Percentiles rank a stretch among this genome's conserved stretches.
Evolutionary conservation across 2,329 filamentous ascomycete species (phyloP).

Genomic region (Venturia nashicola): DNA sequence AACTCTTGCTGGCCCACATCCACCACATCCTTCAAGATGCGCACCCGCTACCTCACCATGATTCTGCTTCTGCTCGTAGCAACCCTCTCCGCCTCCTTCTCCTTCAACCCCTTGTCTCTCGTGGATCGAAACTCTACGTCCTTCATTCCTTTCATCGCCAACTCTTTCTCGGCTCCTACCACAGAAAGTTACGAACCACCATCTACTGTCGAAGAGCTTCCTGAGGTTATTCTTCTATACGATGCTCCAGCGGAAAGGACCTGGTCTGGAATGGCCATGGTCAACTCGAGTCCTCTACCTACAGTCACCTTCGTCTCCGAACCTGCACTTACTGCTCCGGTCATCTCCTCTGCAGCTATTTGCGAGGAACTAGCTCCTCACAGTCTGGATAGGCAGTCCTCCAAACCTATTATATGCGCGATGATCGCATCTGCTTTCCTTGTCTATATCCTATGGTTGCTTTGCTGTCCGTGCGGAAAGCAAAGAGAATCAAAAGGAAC

Average conservation of each 20-base stretch:
- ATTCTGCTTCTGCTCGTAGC: neutral
- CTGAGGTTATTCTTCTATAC: neutral
- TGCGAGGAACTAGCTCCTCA: neutral
- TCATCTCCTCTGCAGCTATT: neutral
- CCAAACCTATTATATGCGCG: neutral
- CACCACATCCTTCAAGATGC: neutral
- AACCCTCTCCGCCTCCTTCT: neutral
- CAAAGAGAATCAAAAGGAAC: neutral
- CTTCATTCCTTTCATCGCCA: neutral
- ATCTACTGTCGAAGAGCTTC: neutral
- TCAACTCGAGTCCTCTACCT: neutral
- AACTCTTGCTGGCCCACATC: neutral
- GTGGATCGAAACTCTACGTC: neutral
- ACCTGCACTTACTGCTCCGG: neutral
- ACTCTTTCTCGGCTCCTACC: neutral
- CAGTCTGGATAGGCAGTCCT: neutral
- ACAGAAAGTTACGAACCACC: neutral
- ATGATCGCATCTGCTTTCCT: neutral
- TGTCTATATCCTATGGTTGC: neutral
- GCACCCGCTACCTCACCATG: neutral
- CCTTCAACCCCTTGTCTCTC: neutral
- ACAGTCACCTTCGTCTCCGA: neutral
- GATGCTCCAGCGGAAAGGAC: neutral
- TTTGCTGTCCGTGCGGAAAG: neutral
- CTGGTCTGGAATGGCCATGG: neutral